Base-by-base conservation (phyloP, 2,329 filamentous ascomycete species). In the Sclerotinia sclerotiorum region DNA sequence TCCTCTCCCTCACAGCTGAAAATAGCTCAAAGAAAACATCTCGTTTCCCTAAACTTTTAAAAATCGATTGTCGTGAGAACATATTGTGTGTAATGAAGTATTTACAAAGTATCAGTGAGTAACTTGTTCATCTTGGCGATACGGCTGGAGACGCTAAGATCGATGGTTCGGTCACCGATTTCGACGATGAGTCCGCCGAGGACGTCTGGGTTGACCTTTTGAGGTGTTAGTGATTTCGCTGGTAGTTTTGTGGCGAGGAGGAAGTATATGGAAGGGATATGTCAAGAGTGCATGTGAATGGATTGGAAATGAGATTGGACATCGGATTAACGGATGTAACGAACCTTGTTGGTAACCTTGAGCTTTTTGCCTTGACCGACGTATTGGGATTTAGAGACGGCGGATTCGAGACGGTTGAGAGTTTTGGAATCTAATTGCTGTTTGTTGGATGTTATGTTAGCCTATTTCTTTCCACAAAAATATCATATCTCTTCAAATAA, bases 111-210 rank as follows among this genome's bases (percentile, higher is more conserved):
- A 84, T 99, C 95, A 76, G 87, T 94, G 80, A 99, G 91, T 81
- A 97, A 90, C 90, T 98, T 99, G 92, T 99, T 99, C 88, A 99
- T 92, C 89, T 93, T 97, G 81, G 92, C 87, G 82, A 99, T 90
- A 87, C 94, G 96, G 80, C 91, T 86, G 62, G 94, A 94, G 78
- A 99, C 94, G 82, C 91, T 95, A 76, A 97, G 90, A 83, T 99
- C 95, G 79, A 99, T 97, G 81, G 94, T 98, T 79, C 94, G 91
- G 87, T 98, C 94, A 78, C 94, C 94, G 76, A 98, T 91, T 84
- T 98, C 94, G 79, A 99, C 94, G 74, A 99, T 83, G 75, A 99
- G 89, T 72, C 95, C 95, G 74, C 95, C 95, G 74, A 96, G 83
- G 79, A 99, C 94, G 69, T 98, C 94, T 71, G 94, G 87, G 88